phyloP scores from a whole-genome alignment of 768 basidiomycete genomes.

The Tulasnella sp. region DNA sequence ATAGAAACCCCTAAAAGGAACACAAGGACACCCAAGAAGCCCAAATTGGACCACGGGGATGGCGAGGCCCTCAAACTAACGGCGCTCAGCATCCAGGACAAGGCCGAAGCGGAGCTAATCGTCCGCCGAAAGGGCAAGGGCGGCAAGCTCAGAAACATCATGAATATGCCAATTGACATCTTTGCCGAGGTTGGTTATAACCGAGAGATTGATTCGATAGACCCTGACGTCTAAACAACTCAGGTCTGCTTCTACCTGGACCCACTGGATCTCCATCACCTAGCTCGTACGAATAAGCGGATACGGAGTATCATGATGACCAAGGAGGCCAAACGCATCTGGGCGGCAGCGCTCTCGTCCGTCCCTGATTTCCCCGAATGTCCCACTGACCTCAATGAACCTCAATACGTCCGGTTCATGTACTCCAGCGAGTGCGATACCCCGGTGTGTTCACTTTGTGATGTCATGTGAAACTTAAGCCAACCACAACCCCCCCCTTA shows the following conservation, averaged over 20 bases:
- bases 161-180: background rate
- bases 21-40: background rate
- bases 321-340: background rate
- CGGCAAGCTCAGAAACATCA: background rate
- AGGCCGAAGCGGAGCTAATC: background rate
- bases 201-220: background rate
- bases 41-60: background rate
- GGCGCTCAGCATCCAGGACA: background rate
- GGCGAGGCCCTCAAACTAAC: background rate
- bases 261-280: background rate
- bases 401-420: constrained; percentile 12
- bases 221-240: background rate
- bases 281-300: background rate
- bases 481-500: background rate
- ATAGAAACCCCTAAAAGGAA: background rate
- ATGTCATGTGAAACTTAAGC: background rate
- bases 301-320: background rate
- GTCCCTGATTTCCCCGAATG: constrained; percentile 2
- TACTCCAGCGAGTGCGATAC: background rate
- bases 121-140: background rate
- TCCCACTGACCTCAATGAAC: constrained; percentile 13
- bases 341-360: background rate
- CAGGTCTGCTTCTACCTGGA: background rate
- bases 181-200: background rate
- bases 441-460: background rate